Base-by-base conservation (phyloP, 176 grass and related monocot genomes). In the Eremochloa ophiuroides region DNA sequence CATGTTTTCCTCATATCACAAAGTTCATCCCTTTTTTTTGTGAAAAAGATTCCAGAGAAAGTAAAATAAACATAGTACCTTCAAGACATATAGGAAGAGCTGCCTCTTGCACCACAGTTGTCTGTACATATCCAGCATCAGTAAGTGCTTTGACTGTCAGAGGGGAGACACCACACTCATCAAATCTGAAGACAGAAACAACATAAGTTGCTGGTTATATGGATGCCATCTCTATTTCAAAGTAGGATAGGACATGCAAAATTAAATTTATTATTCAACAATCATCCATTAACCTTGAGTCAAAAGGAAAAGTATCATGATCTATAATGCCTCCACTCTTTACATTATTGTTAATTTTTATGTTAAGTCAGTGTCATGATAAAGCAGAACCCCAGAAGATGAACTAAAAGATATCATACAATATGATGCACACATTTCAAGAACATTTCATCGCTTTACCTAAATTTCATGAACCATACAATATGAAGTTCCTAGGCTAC, bases 61-160 rank as follows among this genome's bases (percentile, higher is more conserved):
- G n/a, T 69, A 70, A 71, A 81, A 39, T 63, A 70, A 63, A 72
- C 20, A 63, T 26, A 7, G 38, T 91, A 98, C 95, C 95, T 75
- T 94, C 92, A 82, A 98, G 87, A 73, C 86, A 90, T 33, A 94
- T 20, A 79, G 92, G 88, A 94, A 98, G 88, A 55, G 79, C 53
- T 87, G 95, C 88, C 16, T 95, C 95, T 90, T 98, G 92, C 51
- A 95, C 95, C 70, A 91, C 71, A 82, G 92, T 98, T 73, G 91
- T 89, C 20, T 93, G 84, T 74, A 93, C 7, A 58, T 95, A 95
- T 83, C 95, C 90, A 87, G 92, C 93, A 88, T 94, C 82, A 73
- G 69, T 79, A 73, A 98, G 95, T 60, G 92, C 92, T 85, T 91
- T 93, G 51, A 95, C 82, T 40, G 90, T 98, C 72, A 95, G 62